Evolutionary conservation across 352 stramenopile genomes (phyloP).

Genomic region (Phytopythium sindhum): DNA sequence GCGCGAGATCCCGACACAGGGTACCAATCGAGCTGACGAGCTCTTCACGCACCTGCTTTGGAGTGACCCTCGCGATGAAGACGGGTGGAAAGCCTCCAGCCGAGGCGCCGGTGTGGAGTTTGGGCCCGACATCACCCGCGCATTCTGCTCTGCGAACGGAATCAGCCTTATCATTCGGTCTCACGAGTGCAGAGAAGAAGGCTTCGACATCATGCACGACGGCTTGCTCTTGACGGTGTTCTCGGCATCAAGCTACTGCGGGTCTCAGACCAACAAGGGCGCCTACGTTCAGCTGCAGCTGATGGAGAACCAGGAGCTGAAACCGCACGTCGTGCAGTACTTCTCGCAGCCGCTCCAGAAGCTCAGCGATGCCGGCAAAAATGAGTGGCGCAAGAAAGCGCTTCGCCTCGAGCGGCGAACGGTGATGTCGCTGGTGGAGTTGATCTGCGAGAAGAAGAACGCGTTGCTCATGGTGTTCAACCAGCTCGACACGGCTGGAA

Average conservation of each 20-base stretch:
- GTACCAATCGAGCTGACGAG: slow-evolving; percentile 73
- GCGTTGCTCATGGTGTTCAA: slow-evolving; percentile 47
- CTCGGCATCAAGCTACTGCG: slow-evolving; percentile 91
- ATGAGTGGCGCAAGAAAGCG: slow-evolving; percentile 81
- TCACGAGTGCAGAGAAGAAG: slow-evolving; percentile 91
- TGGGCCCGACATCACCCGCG: slow-evolving; percentile 89
- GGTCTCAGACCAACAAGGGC: slow-evolving; percentile 89
- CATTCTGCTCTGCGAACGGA: slow-evolving; percentile 85
- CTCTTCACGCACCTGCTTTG: slow-evolving; percentile 91
- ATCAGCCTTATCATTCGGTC: slow-evolving; percentile 91
- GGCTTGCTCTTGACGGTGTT: slow-evolving; percentile 89
- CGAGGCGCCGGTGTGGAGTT: slow-evolving; percentile 92
- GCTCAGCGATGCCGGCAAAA: slow-evolving; percentile 51
- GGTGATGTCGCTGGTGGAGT: slow-evolving; percentile 73
- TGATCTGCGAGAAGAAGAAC: slow-evolving; percentile 81
- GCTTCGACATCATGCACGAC: slow-evolving; percentile 88
- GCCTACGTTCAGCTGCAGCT: slow-evolving; percentile 70
- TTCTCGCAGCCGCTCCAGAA: slow-evolving; percentile 86
- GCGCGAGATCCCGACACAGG: slow-evolving; percentile 85
- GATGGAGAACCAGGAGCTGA: slow-evolving; percentile 70
- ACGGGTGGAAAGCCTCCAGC: slow-evolving; percentile 60
- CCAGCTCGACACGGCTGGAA: slow-evolving; percentile 28
- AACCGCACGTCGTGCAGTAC: slow-evolving; percentile 91
- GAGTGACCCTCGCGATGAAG: slow-evolving; percentile 82
- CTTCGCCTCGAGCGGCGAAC: slow-evolving; percentile 63